Evolutionary conservation across 495 filamentous ascomycete species (phyloP).

Genomic region (Cercophora newfieldiana): DNA sequence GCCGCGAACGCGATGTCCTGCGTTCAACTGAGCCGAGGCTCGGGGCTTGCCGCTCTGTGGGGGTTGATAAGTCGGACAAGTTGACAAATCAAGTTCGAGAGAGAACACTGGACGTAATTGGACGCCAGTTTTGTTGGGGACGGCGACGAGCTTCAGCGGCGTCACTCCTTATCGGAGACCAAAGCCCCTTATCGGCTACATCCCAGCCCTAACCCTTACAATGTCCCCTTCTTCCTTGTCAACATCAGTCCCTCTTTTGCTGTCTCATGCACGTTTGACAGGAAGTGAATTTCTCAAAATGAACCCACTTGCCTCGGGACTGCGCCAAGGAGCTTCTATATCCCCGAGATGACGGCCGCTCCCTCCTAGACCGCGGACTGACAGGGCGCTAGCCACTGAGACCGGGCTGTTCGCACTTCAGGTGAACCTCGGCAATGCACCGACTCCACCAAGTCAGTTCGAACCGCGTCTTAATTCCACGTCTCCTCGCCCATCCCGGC

Average conservation of each 20-base stretch:
- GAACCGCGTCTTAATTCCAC: conserved; percentile 1
- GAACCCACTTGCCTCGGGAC: not conserved
- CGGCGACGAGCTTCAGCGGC: not conserved
- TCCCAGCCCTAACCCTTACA: not conserved
- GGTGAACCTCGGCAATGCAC: conserved; percentile 3
- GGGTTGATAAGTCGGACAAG: not conserved
- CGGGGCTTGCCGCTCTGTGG: not conserved
- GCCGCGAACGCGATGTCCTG: not conserved
- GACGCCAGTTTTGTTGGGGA: not conserved
- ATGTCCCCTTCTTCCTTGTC: not conserved
- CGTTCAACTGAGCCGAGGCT: not conserved
- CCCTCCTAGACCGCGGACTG: not conserved
- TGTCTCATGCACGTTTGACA: not conserved
- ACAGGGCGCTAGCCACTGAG: not conserved
- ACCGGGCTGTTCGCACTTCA: not conserved
- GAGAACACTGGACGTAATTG: not conserved
- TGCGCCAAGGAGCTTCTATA: not conserved
- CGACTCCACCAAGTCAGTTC: not conserved
- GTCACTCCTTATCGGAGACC: not conserved
- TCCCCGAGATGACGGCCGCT: not conserved
- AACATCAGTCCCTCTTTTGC: not conserved
- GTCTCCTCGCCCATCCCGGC: not conserved
- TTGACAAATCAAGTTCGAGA: not conserved
- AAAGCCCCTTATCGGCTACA: not conserved
- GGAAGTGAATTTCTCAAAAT: not conserved